Percentiles rank a stretch among this genome's conserved stretches.
Evolutionary conservation across 2,329 filamentous ascomycete genomes (phyloP).

Genomic region (Penicillium sp.): DNA sequence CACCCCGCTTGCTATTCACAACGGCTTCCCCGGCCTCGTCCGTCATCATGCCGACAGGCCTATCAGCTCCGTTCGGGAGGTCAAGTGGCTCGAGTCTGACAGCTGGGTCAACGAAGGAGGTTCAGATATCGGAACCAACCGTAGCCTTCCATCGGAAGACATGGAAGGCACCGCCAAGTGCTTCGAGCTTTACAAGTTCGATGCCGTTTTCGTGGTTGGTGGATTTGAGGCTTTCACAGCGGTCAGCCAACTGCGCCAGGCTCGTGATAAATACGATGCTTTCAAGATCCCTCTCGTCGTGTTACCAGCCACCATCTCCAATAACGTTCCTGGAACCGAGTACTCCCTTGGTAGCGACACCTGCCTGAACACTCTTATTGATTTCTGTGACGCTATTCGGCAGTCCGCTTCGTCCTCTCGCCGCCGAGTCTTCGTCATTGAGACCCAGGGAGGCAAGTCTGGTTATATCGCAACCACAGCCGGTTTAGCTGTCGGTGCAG

Average conservation of each 20-base stretch:
- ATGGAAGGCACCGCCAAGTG: slow-evolving; percentile 79
- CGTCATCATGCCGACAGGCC: slow-evolving; percentile 86
- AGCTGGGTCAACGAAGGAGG: slow-evolving; percentile 95
- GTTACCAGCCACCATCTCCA: slow-evolving; percentile 94
- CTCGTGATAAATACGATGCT: slow-evolving; percentile 72
- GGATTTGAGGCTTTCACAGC: slow-evolving; percentile 97
- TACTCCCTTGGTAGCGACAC: slow-evolving; percentile 97
- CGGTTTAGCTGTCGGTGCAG: slow-evolving; percentile 86
- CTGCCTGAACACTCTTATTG: slow-evolving; percentile 89
- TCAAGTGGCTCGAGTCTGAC: slow-evolving; percentile 93
- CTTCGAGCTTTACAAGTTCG: slow-evolving; percentile 83
- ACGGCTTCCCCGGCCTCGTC: slow-evolving; percentile 91
- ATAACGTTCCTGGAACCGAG: slow-evolving; percentile 97
- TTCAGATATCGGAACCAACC: slow-evolving; percentile 97
- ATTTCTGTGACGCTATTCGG: slow-evolving; percentile 96
- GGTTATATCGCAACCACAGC: slow-evolving; percentile 92
- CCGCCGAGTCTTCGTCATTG: slow-evolving; percentile 93
- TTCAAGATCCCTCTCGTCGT: slow-evolving; percentile 92
- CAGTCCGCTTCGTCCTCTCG: slow-evolving; percentile 94
- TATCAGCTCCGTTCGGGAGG: slow-evolving; percentile 76
- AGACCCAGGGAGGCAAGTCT: slow-evolving; percentile 92
- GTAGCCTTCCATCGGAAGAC: slow-evolving; percentile 84
- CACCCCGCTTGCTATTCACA: slow-evolving; percentile 88
- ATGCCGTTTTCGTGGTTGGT: slow-evolving; percentile 87
- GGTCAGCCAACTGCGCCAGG: slow-evolving; percentile 81